A percentile compares a stretch with the other conserved stretches of the same genome.
phyloP scores from a whole-genome alignment of 768 basidiomycete species.

The Phanerochaete sordida region DNA sequence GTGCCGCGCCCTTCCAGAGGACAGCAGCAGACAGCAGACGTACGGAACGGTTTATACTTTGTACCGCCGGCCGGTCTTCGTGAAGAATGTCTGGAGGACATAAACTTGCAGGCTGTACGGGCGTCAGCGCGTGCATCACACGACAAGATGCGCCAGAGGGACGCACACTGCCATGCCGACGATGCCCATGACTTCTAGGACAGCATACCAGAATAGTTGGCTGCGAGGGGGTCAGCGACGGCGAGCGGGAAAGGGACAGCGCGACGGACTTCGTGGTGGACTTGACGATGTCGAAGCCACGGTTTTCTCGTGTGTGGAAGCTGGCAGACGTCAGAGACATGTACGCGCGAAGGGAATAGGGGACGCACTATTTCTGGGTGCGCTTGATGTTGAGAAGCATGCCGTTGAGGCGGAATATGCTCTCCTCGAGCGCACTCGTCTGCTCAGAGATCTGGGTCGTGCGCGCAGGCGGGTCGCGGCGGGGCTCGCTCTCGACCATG shows the following conservation, averaged over 20 bases:
- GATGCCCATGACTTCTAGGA: constrained; percentile 74
- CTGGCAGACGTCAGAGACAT: constrained; percentile 35
- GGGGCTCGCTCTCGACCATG: constrained; percentile 97
- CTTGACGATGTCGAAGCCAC: constrained; percentile 90
- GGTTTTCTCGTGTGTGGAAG: constrained; percentile 91
- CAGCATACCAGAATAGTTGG: constrained; percentile 91
- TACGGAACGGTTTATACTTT: constrained; percentile 55
- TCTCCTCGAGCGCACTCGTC: constrained; percentile 91
- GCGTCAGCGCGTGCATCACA: constrained; percentile 2
- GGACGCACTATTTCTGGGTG: constrained; percentile 89
- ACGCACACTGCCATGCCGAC: constrained; percentile 87
- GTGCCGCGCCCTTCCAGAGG: no score
- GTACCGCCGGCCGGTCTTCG: constrained; percentile 85
- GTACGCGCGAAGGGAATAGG: neutral
- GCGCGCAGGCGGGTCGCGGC: constrained; percentile 85
- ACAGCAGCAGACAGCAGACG: constrained; percentile 7
- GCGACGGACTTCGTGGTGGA: constrained; percentile 76
- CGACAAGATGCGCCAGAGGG: neutral
- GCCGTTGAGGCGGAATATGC: constrained; percentile 85
- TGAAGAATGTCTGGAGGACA: constrained; percentile 94
- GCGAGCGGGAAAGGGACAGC: neutral
- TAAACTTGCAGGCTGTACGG: constrained; percentile 77
- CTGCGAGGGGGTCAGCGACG: constrained; percentile 30
- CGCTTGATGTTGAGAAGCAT: constrained; percentile 88
- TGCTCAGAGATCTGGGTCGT: constrained; percentile 88